phyloP scores from a whole-genome alignment of 2,329 filamentous ascomycete species.

The Fusarium newnesense region DNA sequence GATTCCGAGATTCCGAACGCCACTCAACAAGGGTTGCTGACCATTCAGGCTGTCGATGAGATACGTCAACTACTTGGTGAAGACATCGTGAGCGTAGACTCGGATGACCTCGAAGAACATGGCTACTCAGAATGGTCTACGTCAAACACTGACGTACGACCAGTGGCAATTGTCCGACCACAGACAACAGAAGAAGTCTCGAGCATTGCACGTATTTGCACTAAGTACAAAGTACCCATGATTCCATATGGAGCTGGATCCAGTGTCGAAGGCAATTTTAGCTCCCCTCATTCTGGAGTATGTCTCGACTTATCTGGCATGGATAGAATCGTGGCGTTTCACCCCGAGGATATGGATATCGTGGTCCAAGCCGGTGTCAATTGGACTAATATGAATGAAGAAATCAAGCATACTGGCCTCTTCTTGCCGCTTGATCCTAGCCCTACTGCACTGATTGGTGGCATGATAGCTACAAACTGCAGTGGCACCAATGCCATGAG shows the following conservation, averaged over 20 bases:
- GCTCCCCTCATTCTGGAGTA: slow-evolving; percentile 73
- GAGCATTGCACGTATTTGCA: slow-evolving; percentile 69
- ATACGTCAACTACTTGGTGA: slow-evolving; percentile 52
- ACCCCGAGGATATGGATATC: slow-evolving; percentile 76
- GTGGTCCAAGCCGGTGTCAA: slow-evolving; percentile 75
- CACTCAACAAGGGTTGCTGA: not conserved
- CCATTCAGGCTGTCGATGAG: not conserved
- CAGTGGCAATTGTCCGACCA: slow-evolving; percentile 74
- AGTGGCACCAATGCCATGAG: slow-evolving; percentile 69
- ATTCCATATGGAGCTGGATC: slow-evolving; percentile 81
- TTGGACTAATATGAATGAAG: slow-evolving; percentile 74
- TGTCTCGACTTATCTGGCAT: slow-evolving; percentile 76
- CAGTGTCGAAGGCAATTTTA: slow-evolving; percentile 77
- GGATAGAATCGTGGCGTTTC: slow-evolving; percentile 72
- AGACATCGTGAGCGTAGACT: slow-evolving; percentile 70
- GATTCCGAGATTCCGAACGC: rapidly evolving
- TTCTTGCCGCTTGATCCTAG: slow-evolving; percentile 78
- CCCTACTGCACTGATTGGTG: slow-evolving; percentile 67
- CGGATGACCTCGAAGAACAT: slow-evolving; percentile 62
- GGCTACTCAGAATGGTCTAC: not conserved
- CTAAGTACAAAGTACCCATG: slow-evolving; percentile 73
- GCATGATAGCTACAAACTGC: slow-evolving; percentile 75
- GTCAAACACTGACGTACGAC: slow-evolving; percentile 63
- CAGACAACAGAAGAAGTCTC: slow-evolving; percentile 72
- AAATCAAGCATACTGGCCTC: slow-evolving; percentile 69